Percentiles rank a stretch among this genome's conserved stretches.
Conservation (phyloP, 1,284 basidiomycete species). For the Leccinum fuscescens region DNA sequence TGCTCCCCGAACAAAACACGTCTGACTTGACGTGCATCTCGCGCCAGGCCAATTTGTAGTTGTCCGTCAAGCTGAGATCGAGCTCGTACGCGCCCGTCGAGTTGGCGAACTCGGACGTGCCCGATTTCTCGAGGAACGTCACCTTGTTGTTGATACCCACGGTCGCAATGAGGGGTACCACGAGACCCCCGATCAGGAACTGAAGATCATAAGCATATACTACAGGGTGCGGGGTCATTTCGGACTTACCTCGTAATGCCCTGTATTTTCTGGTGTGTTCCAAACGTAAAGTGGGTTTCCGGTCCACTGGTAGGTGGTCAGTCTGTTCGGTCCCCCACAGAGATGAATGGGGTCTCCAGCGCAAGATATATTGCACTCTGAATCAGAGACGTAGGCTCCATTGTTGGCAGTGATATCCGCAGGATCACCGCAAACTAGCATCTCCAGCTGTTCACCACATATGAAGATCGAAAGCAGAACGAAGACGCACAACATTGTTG, state of each 20-base stretch:
- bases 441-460: not conserved
- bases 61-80: conserved; percentile 52
- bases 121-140: conserved; percentile 68
- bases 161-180: conserved; percentile 70
- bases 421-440: conserved; percentile 65
- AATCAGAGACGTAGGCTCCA: conserved; percentile 42
- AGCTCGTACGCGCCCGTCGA: conserved; percentile 78
- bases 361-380: conserved; percentile 58
- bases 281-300: conserved; percentile 53
- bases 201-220: conserved; percentile 23
- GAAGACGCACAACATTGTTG: conserved; percentile 62
- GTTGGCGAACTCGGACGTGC: conserved; percentile 54
- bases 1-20: conserved; percentile 72
- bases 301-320: conserved; percentile 61
- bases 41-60: conserved; percentile 35
- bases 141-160: conserved; percentile 77
- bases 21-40: conserved; percentile 72
- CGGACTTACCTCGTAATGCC: conserved; percentile 58
- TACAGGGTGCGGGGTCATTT: conserved; percentile 10
- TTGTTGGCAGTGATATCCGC: conserved; percentile 47
- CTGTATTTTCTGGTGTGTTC: conserved; percentile 61
- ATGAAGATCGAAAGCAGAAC: not conserved
- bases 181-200: conserved; percentile 62
- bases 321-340: conserved; percentile 53
- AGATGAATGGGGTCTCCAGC: conserved; percentile 65